phyloP scores from a whole-genome alignment of 2,329 filamentous ascomycete species.

The Macrophomina phaseolina region DNA sequence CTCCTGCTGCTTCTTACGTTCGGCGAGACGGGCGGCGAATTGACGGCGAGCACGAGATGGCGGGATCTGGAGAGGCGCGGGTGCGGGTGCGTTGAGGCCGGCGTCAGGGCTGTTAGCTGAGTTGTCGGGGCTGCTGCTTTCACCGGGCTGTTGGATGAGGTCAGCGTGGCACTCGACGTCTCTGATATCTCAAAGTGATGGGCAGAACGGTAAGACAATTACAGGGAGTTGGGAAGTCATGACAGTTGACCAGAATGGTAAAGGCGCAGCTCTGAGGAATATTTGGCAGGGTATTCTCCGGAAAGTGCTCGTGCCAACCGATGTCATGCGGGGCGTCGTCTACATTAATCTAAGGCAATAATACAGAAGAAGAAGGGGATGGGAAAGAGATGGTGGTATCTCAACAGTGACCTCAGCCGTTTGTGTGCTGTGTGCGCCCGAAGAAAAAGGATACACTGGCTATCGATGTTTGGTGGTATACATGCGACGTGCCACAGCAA shows the following conservation, averaged over 20 bases:
- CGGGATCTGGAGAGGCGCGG: slow-evolving; percentile 80
- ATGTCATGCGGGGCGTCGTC: slow-evolving; percentile 13
- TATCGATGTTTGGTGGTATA: slow-evolving; percentile 25
- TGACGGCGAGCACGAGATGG: slow-evolving; percentile 87
- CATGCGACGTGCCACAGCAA: slow-evolving; percentile 22
- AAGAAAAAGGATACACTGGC: slow-evolving; percentile 19
- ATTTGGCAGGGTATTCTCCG: slow-evolving; percentile 22
- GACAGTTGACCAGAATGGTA: slow-evolving; percentile 20
- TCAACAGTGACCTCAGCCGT: slow-evolving; percentile 23
- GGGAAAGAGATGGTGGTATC: slow-evolving; percentile 20
- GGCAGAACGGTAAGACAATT: slow-evolving; percentile 32
- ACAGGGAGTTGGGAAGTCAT: slow-evolving; percentile 21
- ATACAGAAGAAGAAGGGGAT: slow-evolving; percentile 27
- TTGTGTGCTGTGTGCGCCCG: slow-evolving; percentile 15
- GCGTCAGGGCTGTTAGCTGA: slow-evolving; percentile 39
- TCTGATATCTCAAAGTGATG: slow-evolving; percentile 34
- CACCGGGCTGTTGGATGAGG: slow-evolving; percentile 27
- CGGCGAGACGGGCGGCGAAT: slow-evolving; percentile 79
- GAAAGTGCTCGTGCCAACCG: slow-evolving; percentile 16
- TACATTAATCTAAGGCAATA: slow-evolving; percentile 29
- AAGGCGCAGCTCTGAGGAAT: slow-evolving; percentile 19
- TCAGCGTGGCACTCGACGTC: slow-evolving; percentile 29
- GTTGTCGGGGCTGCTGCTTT: neutral
- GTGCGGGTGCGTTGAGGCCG: slow-evolving; percentile 55
- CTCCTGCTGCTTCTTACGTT: slow-evolving; percentile 51